These are phyloP conservation scores for Dimargaris verticillata DNA, from an alignment of 192 early-diverging fungal species.

Conservation along the genomic window DNA sequence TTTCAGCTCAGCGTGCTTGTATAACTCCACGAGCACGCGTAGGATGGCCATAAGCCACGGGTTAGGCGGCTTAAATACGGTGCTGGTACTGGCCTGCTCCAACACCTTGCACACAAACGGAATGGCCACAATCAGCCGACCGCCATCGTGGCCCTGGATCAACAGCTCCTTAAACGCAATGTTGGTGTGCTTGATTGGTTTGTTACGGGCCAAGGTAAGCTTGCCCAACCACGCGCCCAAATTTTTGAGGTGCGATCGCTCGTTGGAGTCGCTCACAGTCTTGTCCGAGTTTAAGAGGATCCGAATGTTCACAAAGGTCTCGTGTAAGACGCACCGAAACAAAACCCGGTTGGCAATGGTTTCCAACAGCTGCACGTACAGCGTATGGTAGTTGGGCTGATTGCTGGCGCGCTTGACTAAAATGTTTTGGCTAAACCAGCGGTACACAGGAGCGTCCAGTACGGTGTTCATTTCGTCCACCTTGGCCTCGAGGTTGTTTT, in stretches of 20 bases:
- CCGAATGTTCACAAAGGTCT: conserved; percentile 76
- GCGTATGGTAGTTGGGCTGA: conserved; percentile 90
- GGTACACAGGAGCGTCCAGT: conserved; percentile 39
- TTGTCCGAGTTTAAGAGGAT: conserved; percentile 86
- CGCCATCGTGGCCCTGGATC: conserved; percentile 76
- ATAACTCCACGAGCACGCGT: conserved; percentile 79
- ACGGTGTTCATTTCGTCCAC: conserved; percentile 54
- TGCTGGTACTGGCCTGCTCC: conserved; percentile 69
- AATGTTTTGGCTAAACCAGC: conserved; percentile 92
- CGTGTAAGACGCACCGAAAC: conserved; percentile 60
- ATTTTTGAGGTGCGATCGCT: conserved; percentile 84
- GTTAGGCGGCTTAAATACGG: conserved; percentile 86
- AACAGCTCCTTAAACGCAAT: conserved; percentile 88
- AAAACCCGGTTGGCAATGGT: conserved; percentile 50
- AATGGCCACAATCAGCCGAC: conserved; percentile 84
- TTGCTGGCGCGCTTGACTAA: conserved; percentile 90
- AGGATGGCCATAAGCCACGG: conserved; percentile 97
- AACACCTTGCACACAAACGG: conserved; percentile 97
- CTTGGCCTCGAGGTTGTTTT: conserved; percentile 69
- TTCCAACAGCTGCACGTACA: conserved; percentile 78
- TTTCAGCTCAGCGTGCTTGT: conserved; percentile 83
- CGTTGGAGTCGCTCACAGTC: conserved; percentile 74
- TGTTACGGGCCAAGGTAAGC: conserved; percentile 90
- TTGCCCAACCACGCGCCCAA: conserved; percentile 93
- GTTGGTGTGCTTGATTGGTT: conserved; percentile 89